Conservation (phyloP, 2,329 filamentous ascomycete species). For the Ilyonectria mors-panacis region DNA sequence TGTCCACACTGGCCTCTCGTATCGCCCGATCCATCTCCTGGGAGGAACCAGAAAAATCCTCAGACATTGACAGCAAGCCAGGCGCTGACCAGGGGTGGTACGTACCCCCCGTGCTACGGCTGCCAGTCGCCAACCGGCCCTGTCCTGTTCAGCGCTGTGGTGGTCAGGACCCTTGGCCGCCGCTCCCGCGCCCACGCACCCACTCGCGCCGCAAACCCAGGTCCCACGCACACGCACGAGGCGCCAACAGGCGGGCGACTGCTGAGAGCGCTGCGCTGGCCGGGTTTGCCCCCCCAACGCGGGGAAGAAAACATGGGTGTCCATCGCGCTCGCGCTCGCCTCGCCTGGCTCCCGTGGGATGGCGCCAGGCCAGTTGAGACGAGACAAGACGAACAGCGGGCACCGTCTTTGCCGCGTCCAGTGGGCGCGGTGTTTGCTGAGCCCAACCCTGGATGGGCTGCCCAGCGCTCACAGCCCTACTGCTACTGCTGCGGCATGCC, state of each 20-base stretch:
- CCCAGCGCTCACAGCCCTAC: constrained; percentile 30
- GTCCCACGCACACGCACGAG: constrained; percentile 24
- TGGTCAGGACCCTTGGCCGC: constrained; percentile 22
- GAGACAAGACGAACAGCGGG: neutral
- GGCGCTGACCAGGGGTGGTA: neutral
- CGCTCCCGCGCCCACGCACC: constrained; percentile 24
- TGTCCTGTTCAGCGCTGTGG: constrained; percentile 1
- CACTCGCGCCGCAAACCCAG: constrained; percentile 1
- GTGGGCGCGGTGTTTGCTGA: constrained; percentile 21
- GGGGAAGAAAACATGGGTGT: constrained; percentile 31
- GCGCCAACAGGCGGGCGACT: constrained; percentile 18
- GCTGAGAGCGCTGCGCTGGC: constrained; percentile 19
- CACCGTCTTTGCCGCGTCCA: neutral
- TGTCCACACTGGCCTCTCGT: neutral
- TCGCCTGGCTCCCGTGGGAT: neutral
- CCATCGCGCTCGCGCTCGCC: neutral
- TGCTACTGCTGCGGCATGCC: constrained; percentile 26
- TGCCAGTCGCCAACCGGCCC: neutral
- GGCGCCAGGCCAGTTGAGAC: neutral
- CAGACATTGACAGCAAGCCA: constrained; percentile 6
- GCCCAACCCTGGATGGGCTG: constrained; percentile 25
- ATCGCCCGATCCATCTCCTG: neutral
- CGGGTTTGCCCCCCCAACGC: constrained; percentile 28
- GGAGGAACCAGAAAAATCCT: constrained; percentile 1
- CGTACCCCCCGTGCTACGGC: neutral